Evolutionary conservation across 1,284 basidiomycete genomes (phyloP).

Genomic region (Salmacisia buchloeana): DNA sequence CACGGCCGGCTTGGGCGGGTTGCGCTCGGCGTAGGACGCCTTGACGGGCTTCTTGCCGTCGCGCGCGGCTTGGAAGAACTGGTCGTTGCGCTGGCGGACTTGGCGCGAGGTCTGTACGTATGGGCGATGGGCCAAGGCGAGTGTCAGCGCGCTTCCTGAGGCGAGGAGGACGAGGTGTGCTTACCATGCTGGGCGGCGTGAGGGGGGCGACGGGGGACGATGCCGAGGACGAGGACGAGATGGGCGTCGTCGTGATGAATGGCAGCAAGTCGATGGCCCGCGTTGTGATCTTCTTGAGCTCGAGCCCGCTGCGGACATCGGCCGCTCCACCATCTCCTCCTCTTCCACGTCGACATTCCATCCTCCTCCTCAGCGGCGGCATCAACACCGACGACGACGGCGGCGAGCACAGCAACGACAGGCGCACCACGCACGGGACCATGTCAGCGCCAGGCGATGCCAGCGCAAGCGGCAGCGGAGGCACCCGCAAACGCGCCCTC

Average conservation of each 20-base stretch:
- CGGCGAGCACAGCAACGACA: background rate
- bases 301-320: no score
- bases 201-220: background rate
- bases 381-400: background rate
- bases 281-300: background rate
- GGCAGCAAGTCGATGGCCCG: no score
- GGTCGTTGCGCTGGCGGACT: slow-evolving; percentile 2
- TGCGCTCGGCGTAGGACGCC: slow-evolving; percentile 4
- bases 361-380: background rate
- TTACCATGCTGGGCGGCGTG: background rate
- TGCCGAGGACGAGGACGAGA: background rate
- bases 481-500: slow-evolving; percentile 8
- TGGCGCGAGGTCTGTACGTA: background rate
- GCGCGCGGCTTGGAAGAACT: background rate
- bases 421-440: background rate
- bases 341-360: background rate
- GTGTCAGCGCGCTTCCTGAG: background rate
- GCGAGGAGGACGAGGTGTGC: no score
- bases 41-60: slow-evolving; percentile 6
- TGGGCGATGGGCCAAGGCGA: background rate
- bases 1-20: slow-evolving; percentile 5
- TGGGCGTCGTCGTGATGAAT: background rate
- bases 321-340: background rate
- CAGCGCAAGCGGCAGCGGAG: no score
- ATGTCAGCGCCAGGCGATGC: background rate